Conservation (phyloP, 148 eudicot species). For the Beta vulgaris region DNA sequence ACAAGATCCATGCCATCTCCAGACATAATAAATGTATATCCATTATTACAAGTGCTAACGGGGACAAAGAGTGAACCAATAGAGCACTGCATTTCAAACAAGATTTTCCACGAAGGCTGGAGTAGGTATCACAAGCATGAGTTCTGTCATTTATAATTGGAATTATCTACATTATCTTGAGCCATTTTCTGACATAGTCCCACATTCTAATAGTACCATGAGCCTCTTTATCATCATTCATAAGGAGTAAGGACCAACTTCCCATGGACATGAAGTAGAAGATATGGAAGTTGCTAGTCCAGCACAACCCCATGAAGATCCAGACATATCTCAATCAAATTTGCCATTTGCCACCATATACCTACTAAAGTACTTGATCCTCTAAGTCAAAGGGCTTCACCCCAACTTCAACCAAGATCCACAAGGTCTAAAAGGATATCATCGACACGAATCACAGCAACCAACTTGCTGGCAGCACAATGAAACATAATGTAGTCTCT, state of each 20-base stretch:
- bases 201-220: neutral
- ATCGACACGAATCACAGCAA: neutral
- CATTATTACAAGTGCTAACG: neutral
- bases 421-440: neutral
- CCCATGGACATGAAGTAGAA: neutral
- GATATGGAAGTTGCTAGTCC: neutral
- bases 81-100: neutral
- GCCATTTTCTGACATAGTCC: neutral
- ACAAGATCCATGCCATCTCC: neutral
- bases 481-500: neutral
- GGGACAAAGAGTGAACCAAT: neutral
- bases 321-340: neutral
- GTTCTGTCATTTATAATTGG: neutral
- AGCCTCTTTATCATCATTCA: neutral
- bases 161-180: neutral
- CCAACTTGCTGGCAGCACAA: neutral
- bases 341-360: neutral
- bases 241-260: neutral
- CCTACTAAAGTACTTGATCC: neutral
- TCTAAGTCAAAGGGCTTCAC: neutral
- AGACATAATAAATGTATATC: neutral
- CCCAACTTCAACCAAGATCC: neutral
- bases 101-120: neutral
- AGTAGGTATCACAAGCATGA: neutral
- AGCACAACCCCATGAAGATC: neutral